phyloP scores from a whole-genome alignment of 164 flowering plant species.

The Tinospora cordifolia region DNA sequence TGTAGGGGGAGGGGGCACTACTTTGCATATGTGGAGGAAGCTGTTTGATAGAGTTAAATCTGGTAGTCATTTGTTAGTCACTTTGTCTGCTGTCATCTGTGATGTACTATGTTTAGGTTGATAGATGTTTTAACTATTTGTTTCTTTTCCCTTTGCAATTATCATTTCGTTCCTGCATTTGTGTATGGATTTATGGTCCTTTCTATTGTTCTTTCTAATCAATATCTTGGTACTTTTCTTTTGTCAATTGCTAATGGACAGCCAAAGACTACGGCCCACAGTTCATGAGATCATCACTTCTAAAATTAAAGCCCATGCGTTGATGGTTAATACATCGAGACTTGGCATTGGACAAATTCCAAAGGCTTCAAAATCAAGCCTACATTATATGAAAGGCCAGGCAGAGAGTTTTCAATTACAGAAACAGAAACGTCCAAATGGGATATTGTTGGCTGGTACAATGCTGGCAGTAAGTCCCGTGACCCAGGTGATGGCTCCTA shows the following conservation, averaged over 20 bases:
- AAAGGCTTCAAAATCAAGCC: slow-evolving; percentile 33
- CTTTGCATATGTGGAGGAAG: too few species aligned
- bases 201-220: too few species aligned
- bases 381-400: slow-evolving; percentile 51
- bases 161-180: background rate
- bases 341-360: slow-evolving; percentile 38
- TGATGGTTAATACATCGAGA: slow-evolving; percentile 40
- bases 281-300: slow-evolving; percentile 82
- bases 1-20: too few species aligned
- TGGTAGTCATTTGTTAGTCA: background rate
- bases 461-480: slow-evolving; percentile 87
- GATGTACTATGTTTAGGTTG: background rate
- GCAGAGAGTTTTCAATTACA: slow-evolving; percentile 51
- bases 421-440: slow-evolving; percentile 74
- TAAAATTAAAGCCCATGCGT: slow-evolving; percentile 73
- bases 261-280: slow-evolving; percentile 91
- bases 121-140: background rate
- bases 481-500: slow-evolving; percentile 82
- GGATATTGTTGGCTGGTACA: slow-evolving; percentile 47
- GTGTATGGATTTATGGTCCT: background rate
- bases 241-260: slow-evolving; percentile 23
- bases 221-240: background rate
- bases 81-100: background rate
- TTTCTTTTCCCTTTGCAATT: background rate
- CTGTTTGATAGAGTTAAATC: too few species aligned